These are phyloP conservation scores for Boletus rubescentipes DNA, from an alignment of 768 basidiomycete species.

Conservation along the genomic window DNA sequence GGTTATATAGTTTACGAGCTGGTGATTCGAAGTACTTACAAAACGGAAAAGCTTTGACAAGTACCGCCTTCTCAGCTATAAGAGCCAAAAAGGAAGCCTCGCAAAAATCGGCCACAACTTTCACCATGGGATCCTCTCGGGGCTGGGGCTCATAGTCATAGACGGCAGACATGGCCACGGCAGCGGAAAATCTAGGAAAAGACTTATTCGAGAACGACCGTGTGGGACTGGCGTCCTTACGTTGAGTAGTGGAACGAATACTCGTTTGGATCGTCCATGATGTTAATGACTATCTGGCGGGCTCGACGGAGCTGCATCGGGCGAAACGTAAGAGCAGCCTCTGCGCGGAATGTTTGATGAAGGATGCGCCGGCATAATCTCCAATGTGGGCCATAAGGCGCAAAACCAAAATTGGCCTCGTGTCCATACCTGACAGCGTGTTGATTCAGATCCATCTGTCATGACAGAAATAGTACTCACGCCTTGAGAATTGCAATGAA, in stretches of 20 bases:
- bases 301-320: conserved; percentile 8
- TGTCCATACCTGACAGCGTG: background rate
- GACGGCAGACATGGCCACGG: background rate
- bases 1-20: background rate
- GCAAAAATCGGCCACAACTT: background rate
- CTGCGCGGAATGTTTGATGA: conserved; percentile 7
- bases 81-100: background rate
- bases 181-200: background rate
- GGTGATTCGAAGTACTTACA: background rate
- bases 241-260: background rate
- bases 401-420: background rate
- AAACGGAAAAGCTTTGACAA: conserved; percentile 9
- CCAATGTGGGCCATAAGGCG: background rate
- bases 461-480: background rate
- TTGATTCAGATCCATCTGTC: background rate
- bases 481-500: background rate
- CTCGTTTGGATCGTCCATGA: background rate
- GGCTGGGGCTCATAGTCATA: background rate
- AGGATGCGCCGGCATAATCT: conserved; percentile 8
- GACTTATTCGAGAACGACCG: background rate
- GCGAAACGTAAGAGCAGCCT: background rate
- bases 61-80: conserved; percentile 1
- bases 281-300: background rate
- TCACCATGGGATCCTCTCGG: background rate
- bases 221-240: background rate